A percentile compares a stretch with the other conserved stretches of the same genome.
These are phyloP conservation scores for Sistotremastrum niveocremeum DNA, from an alignment of 768 basidiomycete species.

Conservation along the genomic window DNA sequence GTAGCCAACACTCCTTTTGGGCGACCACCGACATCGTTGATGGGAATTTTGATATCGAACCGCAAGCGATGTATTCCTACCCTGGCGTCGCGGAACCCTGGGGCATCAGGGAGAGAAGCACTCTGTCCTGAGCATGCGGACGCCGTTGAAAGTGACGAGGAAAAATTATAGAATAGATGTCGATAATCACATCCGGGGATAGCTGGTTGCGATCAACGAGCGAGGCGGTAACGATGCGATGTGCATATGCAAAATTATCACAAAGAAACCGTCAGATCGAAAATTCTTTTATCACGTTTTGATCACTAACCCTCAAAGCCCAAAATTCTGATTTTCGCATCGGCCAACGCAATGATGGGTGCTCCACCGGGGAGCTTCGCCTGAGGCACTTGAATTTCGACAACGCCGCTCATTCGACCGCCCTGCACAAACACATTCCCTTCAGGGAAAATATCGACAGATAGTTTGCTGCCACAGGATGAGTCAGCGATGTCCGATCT, in stretches of 20 bases:
- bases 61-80: constrained; percentile 61
- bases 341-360: constrained; percentile 47
- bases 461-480: too few species aligned
- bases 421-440: constrained; percentile 72
- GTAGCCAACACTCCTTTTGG: constrained; percentile 46
- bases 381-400: constrained; percentile 50
- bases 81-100: constrained; percentile 48
- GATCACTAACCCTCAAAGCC: constrained; percentile 58
- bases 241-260: too few species aligned
- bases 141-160: constrained; percentile 37
- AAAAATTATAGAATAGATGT: constrained; percentile 74
- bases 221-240: constrained; percentile 4
- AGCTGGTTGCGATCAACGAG: constrained; percentile 10
- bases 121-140: constrained; percentile 30
- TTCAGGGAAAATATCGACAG: constrained; percentile 69
- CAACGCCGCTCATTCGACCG: constrained; percentile 49
- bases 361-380: constrained; percentile 34
- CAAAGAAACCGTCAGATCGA: too few species aligned
- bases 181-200: constrained; percentile 41
- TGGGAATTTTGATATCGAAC: constrained; percentile 56
- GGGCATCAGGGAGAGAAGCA: constrained; percentile 33
- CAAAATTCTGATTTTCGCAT: constrained; percentile 67
- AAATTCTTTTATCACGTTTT: neutral
- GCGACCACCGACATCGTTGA: constrained; percentile 34
- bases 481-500: too few species aligned